Conservation (phyloP, 2,329 filamentous ascomycete species). For the Penicillium sp. region DNA sequence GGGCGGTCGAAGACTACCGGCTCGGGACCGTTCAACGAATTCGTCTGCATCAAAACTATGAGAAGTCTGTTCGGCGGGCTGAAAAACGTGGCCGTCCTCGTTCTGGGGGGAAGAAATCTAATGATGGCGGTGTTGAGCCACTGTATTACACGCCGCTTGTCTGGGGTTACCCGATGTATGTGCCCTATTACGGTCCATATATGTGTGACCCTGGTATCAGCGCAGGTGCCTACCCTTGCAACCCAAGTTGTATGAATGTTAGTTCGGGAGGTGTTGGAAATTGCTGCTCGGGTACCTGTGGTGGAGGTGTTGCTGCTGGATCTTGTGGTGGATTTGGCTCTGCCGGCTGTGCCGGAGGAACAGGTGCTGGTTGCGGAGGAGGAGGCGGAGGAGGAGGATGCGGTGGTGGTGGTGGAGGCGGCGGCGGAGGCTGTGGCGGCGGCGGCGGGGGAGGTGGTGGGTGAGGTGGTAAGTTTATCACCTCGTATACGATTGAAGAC, state of each 20-base stretch:
- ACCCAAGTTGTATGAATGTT: slow-evolving; percentile 52
- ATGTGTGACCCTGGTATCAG: slow-evolving; percentile 49
- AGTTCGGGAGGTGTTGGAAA: slow-evolving; percentile 47
- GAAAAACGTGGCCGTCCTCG: slow-evolving; percentile 34
- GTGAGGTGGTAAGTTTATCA: slow-evolving; percentile 10
- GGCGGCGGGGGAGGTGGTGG: slow-evolving; percentile 9
- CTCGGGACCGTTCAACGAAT: slow-evolving; percentile 31
- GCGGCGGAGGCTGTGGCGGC: slow-evolving; percentile 19
- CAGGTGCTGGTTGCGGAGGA: slow-evolving; percentile 19
- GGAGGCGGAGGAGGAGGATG: slow-evolving; percentile 31
- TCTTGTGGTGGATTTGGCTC: slow-evolving; percentile 46
- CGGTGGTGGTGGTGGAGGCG: slow-evolving; percentile 26
- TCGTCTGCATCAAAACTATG: slow-evolving; percentile 57
- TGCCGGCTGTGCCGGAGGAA: slow-evolving; percentile 36
- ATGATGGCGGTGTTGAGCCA: slow-evolving; percentile 20
- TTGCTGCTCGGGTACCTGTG: slow-evolving; percentile 53
- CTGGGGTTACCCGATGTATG: slow-evolving; percentile 51
- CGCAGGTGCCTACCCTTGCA: slow-evolving; percentile 47
- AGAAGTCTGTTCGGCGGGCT: slow-evolving; percentile 38
- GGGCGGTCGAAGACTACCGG: slow-evolving; percentile 19
- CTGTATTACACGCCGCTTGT: slow-evolving; percentile 39
- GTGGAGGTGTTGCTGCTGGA: slow-evolving; percentile 49
- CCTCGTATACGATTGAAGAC: neutral
- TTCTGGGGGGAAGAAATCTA: slow-evolving; percentile 35
- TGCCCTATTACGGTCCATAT: slow-evolving; percentile 54